Evolutionary conservation across 2,329 filamentous ascomycete genomes (phyloP), one percentile per base, ranked within the genome.

Genomic region (Aurifilum marmelostoma): DNA sequence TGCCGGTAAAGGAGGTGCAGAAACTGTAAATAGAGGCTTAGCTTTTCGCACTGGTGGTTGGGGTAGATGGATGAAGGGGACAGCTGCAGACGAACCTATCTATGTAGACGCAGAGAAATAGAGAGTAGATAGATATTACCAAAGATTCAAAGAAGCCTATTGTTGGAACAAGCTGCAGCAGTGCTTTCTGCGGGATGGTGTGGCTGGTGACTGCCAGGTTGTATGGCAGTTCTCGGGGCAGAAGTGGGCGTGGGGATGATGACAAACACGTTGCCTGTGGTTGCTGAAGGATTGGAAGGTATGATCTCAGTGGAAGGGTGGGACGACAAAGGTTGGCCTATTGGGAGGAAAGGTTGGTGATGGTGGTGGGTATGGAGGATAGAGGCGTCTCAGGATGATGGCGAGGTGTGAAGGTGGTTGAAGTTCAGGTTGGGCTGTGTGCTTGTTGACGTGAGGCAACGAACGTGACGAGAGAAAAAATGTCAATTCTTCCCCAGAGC

Each of bases 391-490:
- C 16, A 16, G 18, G 32, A 16, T 3, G 18, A 60, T 60, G 21
- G 58, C 18, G 27, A 29, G 52, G 52, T 56, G 52, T 3, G 58
- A 32, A 37, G 32, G 29, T 62, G 37, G 59, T 29, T 14, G 37
- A 39, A 34, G 59, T 62, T 37, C 12, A 62, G n/a, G 27, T 24
- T 62, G 39, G 37, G 21, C 39, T 43, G 59, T 21, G 27, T 43
- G 59, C 21, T 39, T 62, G 34, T 39, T 41, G 59, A 39, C 39
- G 59, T 41, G 39, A 62, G 37, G 59, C 59, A 24, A 27, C n/a
- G 14, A 62, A 43, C 59, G 59, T 62, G 59, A 62, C 37, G n/a
- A 41, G 59, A 43, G 59, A 62, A 62, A 62, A 62, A 62, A 62
- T 62, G 59, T 62, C 34, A 62, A 62, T 62, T 41, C 34, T 62